Evolutionary conservation across 2,329 filamentous ascomycete species (phyloP).

Genomic region (Lachnellula willkommii): DNA sequence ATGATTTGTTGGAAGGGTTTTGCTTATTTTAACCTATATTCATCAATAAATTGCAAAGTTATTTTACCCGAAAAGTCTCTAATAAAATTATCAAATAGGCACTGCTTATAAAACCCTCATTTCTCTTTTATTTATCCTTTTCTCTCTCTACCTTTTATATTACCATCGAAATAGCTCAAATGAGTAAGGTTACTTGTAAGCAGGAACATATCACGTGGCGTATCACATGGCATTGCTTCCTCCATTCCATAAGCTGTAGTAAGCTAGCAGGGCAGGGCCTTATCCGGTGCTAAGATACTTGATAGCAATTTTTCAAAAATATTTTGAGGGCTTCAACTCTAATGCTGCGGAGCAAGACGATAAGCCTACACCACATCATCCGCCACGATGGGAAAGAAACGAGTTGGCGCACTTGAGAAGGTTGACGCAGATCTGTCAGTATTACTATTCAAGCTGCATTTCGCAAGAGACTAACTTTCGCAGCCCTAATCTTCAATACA

Average conservation of each 20-base stretch:
- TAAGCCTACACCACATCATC: slow-evolving; percentile 4
- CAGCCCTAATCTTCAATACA: slow-evolving; percentile 82
- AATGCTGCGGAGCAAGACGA: slow-evolving; percentile 7
- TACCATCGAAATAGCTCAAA: too few species aligned
- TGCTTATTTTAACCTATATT: background rate
- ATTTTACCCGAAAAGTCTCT: too few species aligned
- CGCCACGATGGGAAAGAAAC: slow-evolving; percentile 70
- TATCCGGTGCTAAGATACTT: slow-evolving; percentile 26
- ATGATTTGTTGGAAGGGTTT: background rate
- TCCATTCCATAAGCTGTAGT: background rate
- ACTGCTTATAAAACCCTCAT: too few species aligned
- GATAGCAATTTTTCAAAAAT: slow-evolving; percentile 26
- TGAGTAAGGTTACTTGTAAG: background rate
- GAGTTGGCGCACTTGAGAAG: slow-evolving; percentile 89
- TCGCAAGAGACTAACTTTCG: slow-evolving; percentile 19
- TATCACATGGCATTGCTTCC: background rate
- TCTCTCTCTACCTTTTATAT: too few species aligned
- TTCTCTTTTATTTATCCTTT: too few species aligned
- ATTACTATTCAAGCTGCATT: slow-evolving; percentile 11
- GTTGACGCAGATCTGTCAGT: slow-evolving; percentile 79
- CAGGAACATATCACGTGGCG: background rate
- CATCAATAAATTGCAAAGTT: too few species aligned
- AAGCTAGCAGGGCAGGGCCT: slow-evolving; percentile 12
- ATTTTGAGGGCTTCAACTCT: slow-evolving; percentile 18
- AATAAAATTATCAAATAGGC: too few species aligned